A percentile compares a stretch with the other conserved stretches of the same genome.
These are phyloP conservation scores for Ascoidea rubescens DNA, from an alignment of 805 yeast species.

Conservation along the genomic window DNA sequence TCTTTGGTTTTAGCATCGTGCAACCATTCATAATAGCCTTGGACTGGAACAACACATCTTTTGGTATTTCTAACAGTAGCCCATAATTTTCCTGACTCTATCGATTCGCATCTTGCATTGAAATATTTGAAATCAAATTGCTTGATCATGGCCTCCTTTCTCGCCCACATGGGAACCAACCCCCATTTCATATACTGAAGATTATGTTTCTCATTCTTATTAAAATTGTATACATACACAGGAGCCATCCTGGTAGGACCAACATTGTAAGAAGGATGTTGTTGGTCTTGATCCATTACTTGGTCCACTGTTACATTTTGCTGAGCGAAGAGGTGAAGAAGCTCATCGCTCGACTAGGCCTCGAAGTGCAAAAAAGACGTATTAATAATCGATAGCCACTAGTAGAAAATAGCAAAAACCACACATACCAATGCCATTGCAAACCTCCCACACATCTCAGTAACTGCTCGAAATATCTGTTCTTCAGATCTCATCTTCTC, in stretches of 20 bases:
- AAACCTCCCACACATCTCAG: constrained; percentile 48
- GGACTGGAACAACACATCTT: constrained; percentile 66
- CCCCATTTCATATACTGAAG: constrained; percentile 63
- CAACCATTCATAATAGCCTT: constrained; percentile 83
- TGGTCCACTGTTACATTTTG: constrained; percentile 16
- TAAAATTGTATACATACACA: constrained; percentile 18
- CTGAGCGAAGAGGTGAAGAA: constrained; percentile 7
- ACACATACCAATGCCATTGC: constrained; percentile 31
- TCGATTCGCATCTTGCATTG: constrained; percentile 61
- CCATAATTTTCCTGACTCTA: constrained; percentile 46
- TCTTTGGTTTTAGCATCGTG: constrained; percentile 14
- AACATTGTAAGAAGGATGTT: constrained; percentile 36
- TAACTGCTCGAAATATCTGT: neutral
- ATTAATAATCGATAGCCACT: neutral
- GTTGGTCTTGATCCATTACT: constrained; percentile 12
- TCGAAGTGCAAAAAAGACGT: neutral
- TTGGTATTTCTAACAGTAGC: constrained; percentile 26
- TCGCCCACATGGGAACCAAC: constrained; percentile 55
- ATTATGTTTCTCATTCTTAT: constrained; percentile 8
- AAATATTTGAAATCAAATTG: constrained; percentile 33
- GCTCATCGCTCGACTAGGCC: constrained; percentile 7
- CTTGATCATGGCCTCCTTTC: constrained; percentile 15
- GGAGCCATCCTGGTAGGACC: constrained; percentile 45
- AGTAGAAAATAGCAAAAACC: neutral
- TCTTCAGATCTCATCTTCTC: neutral